Evolutionary conservation across 2,329 filamentous ascomycete genomes (phyloP).

Genomic region (Waltergamsia citrina): DNA sequence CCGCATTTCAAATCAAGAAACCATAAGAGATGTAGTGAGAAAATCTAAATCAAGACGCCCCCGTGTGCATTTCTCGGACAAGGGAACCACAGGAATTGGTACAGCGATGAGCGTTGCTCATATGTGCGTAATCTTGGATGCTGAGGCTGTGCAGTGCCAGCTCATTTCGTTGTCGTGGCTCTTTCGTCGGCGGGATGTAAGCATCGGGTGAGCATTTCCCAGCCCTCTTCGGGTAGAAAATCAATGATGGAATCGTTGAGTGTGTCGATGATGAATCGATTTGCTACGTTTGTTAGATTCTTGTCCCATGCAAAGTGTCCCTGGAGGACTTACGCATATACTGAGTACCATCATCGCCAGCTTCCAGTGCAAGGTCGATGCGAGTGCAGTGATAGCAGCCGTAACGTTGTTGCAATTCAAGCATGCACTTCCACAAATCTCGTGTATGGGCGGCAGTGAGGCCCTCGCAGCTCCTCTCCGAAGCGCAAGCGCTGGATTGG

Average conservation of each 20-base stretch:
- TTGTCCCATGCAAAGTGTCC: background rate
- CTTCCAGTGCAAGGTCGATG: conserved; percentile 34
- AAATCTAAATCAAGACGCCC: background rate
- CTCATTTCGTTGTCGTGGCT: background rate
- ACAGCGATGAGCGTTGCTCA: too few species aligned
- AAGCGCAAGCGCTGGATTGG: conserved; percentile 7
- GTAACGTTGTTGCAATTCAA: conserved; percentile 34
- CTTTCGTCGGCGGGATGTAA: conserved; percentile 7
- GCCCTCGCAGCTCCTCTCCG: conserved; percentile 18
- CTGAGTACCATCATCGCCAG: conserved; percentile 25
- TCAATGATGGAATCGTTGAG: conserved; percentile 26
- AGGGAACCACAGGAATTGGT: background rate
- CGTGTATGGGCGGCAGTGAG: conserved; percentile 27
- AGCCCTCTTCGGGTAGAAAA: conserved; percentile 22
- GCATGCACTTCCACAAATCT: conserved; percentile 37
- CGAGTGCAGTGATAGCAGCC: conserved; percentile 39
- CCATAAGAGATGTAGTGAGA: background rate
- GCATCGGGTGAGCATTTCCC: conserved; percentile 21
- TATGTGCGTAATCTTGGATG: background rate
- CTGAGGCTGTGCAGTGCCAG: too few species aligned
- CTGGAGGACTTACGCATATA: conserved; percentile 31
- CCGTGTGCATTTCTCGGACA: too few species aligned
- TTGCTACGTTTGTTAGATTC: conserved; percentile 13
- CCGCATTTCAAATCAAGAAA: too few species aligned
- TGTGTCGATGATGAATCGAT: conserved; percentile 29